These are phyloP conservation scores for Ganoderma multipileum DNA, from an alignment of 1,284 basidiomycete genomes.

Conservation along the genomic window DNA sequence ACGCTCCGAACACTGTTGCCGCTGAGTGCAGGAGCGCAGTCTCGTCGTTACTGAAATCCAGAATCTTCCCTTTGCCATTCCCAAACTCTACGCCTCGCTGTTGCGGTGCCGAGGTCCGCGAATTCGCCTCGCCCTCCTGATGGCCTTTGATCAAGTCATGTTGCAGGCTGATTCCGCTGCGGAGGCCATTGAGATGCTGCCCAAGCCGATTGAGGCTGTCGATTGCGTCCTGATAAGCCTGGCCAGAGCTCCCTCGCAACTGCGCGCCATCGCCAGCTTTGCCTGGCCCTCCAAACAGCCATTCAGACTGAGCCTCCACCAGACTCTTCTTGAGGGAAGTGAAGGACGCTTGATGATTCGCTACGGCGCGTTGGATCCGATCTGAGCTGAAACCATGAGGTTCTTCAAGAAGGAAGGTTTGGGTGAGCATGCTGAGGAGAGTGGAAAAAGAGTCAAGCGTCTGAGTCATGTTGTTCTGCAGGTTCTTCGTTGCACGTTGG, in stretches of 20 bases:
- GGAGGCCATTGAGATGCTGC: slow-evolving; percentile 88
- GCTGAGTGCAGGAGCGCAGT: slow-evolving; percentile 66
- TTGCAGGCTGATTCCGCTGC: slow-evolving; percentile 85
- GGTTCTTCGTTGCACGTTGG: slow-evolving; percentile 81
- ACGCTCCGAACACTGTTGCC: slow-evolving; percentile 80
- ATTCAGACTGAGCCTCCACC: slow-evolving; percentile 85
- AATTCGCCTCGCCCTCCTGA: slow-evolving; percentile 56
- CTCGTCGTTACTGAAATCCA: slow-evolving; percentile 57
- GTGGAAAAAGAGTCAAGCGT: slow-evolving; percentile 90
- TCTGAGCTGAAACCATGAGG: slow-evolving; percentile 59
- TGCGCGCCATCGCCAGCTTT: slow-evolving; percentile 38
- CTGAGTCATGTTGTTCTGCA: slow-evolving; percentile 86
- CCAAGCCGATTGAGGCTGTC: slow-evolving; percentile 86
- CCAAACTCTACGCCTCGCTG: slow-evolving; percentile 10
- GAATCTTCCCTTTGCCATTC: slow-evolving; percentile 41
- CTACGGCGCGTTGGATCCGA: slow-evolving; percentile 76
- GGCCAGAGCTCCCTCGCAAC: slow-evolving; percentile 48
- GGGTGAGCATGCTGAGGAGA: slow-evolving; percentile 80
- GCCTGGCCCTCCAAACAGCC: slow-evolving; percentile 54
- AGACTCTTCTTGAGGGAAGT: slow-evolving; percentile 86
- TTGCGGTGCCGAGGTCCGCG: slow-evolving; percentile 38
- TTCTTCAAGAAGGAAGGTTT: slow-evolving; percentile 87
- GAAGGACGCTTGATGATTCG: slow-evolving; percentile 87
- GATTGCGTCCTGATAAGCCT: slow-evolving; percentile 86
- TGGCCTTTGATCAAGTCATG: slow-evolving; percentile 79